Conservation (phyloP, 306 rosid genomes). For the Vigna unguiculata region DNA sequence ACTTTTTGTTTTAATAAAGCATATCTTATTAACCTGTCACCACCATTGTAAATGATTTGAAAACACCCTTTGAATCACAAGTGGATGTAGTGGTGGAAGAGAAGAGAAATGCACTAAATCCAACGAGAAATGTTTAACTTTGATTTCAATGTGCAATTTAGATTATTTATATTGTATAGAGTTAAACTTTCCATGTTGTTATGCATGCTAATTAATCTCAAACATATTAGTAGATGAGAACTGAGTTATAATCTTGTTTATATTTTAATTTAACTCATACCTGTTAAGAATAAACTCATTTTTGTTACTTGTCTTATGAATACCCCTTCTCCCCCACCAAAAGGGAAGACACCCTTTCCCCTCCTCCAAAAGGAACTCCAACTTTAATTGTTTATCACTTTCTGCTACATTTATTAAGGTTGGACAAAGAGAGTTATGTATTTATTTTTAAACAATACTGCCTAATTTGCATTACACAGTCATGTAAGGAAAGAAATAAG, state of each 20-base stretch:
- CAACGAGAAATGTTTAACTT: neutral
- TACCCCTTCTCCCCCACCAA: constrained; percentile 38
- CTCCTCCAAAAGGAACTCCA: constrained; percentile 28
- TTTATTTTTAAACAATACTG: neutral
- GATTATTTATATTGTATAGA: neutral
- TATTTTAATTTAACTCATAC: neutral
- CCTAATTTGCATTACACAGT: neutral
- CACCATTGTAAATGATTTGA: too few species aligned
- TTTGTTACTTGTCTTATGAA: neutral
- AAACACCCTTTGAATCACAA: too few species aligned
- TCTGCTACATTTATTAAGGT: neutral
- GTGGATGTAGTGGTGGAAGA: too few species aligned
- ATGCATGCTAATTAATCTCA: constrained; percentile 3
- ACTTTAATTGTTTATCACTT: constrained; percentile 24
- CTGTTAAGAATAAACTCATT: neutral
- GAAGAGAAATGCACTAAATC: too few species aligned
- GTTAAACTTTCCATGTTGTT: neutral
- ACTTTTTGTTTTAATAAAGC: too few species aligned
- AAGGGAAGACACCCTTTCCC: constrained; percentile 33
- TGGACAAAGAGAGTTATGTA: neutral
- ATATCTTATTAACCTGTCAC: too few species aligned
- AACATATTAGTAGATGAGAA: neutral
- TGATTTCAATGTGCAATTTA: constrained; percentile 10
- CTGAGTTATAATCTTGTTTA: neutral
- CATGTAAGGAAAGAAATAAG: neutral